Conservation (phyloP, 805 yeast genomes). For the Priceomyces fermenticarens region DNA sequence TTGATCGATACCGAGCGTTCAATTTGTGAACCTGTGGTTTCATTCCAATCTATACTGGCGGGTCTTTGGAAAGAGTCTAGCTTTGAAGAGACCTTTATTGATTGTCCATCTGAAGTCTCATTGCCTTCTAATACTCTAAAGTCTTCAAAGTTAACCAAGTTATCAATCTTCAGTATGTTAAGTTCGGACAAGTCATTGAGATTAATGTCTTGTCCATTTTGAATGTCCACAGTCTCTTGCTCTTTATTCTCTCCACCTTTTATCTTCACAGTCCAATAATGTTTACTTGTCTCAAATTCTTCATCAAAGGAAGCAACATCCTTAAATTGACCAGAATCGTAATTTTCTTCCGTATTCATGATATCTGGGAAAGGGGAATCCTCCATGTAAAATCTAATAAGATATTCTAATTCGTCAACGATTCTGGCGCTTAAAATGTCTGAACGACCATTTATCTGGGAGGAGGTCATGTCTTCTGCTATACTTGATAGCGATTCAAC, state of each 20-base stretch:
- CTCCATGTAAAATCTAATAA: conserved; percentile 44
- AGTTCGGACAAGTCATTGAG: conserved; percentile 38
- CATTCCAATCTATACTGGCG: conserved; percentile 43
- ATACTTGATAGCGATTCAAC: conserved; percentile 14
- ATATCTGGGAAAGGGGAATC: conserved; percentile 14
- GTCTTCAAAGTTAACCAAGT: conserved; percentile 28
- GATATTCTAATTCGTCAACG: conserved; percentile 61
- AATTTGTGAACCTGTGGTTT: conserved; percentile 28
- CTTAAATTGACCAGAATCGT: conserved; percentile 4
- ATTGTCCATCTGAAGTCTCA: background rate
- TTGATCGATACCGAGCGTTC: conserved; percentile 17
- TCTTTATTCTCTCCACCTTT: background rate
- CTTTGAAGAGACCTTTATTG: conserved; percentile 9
- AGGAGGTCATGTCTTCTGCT: conserved; percentile 11
- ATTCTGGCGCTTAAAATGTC: conserved; percentile 71
- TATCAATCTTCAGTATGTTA: conserved; percentile 36
- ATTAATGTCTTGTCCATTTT: conserved; percentile 18
- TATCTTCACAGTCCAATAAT: background rate
- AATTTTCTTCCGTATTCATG: conserved; percentile 5
- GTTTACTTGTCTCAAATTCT: background rate
- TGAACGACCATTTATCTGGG: conserved; percentile 31
- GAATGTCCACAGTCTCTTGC: background rate
- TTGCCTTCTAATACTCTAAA: conserved; percentile 3
- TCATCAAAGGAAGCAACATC: background rate
- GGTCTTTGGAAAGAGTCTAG: conserved; percentile 35